Evolutionary conservation across 495 filamentous ascomycete genomes (phyloP).

Genomic region (Talaromyces thailandensis): DNA sequence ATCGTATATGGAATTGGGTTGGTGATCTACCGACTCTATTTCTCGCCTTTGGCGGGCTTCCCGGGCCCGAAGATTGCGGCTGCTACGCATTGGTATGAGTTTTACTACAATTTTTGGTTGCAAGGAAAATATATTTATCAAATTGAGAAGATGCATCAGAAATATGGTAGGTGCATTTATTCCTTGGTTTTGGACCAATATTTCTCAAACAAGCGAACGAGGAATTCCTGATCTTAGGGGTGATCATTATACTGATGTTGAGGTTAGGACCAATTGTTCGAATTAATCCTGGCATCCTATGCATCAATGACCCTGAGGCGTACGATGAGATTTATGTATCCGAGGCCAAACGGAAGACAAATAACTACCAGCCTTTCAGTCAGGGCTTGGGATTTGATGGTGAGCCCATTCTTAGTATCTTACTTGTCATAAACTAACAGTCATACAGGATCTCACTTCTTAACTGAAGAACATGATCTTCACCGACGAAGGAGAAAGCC

Average conservation of each 20-base stretch:
- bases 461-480: slow-evolving; percentile 8
- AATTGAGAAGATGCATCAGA: slow-evolving; percentile 34
- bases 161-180: slow-evolving; percentile 31
- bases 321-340: slow-evolving; percentile 15
- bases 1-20: background rate
- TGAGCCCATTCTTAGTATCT: background rate
- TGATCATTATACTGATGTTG: background rate
- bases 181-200: background rate
- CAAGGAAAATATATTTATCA: slow-evolving; percentile 29
- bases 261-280: slow-evolving; percentile 21
- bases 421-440: background rate
- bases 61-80: slow-evolving; percentile 46
- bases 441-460: slow-evolving; percentile 1
- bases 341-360: background rate
- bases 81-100: slow-evolving; percentile 37
- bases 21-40: slow-evolving; percentile 16
- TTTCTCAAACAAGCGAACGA: background rate
- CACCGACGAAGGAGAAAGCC: slow-evolving; percentile 19
- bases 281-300: slow-evolving; percentile 19
- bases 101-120: slow-evolving; percentile 36
- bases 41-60: slow-evolving; percentile 28
- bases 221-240: background rate
- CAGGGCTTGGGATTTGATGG: background rate
- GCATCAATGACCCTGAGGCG: slow-evolving; percentile 19
- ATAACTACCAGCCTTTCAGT: background rate